phyloP scores from a whole-genome alignment of 2,329 filamentous ascomycete genomes.

The Fusarium odoratissimum region DNA sequence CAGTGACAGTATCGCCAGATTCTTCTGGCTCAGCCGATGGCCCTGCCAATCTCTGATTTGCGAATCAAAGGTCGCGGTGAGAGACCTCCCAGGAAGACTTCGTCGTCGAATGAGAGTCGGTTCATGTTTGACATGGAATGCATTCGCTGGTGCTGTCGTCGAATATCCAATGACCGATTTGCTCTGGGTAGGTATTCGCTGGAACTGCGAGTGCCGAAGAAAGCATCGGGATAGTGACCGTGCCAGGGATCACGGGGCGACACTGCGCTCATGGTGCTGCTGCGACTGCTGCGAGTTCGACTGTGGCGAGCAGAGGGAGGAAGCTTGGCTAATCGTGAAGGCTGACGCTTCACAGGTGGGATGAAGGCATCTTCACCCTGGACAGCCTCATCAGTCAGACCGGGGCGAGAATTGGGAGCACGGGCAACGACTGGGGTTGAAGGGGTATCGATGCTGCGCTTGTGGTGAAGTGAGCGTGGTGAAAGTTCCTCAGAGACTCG shows the following conservation, averaged over 20 bases:
- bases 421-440: slow-evolving; percentile 65
- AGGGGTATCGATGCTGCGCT: slow-evolving; percentile 60
- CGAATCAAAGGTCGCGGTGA: slow-evolving; percentile 62
- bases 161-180: slow-evolving; percentile 39
- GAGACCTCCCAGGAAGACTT: slow-evolving; percentile 57
- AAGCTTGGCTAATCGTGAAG: slow-evolving; percentile 65
- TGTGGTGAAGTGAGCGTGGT: slow-evolving; percentile 48
- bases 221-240: slow-evolving; percentile 50
- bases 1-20: slow-evolving; percentile 11
- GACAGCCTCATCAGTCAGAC: slow-evolving; percentile 70
- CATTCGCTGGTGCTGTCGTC: slow-evolving; percentile 52
- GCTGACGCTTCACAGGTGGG: slow-evolving; percentile 62
- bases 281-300: slow-evolving; percentile 59
- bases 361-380: slow-evolving; percentile 72
- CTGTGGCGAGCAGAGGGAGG: slow-evolving; percentile 52
- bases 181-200: slow-evolving; percentile 46
- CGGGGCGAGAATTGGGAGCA: slow-evolving; percentile 71
- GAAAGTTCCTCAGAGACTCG: slow-evolving; percentile 47
- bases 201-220: slow-evolving; percentile 48
- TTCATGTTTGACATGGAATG: slow-evolving; percentile 54
- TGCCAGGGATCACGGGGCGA: slow-evolving; percentile 57
- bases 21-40: slow-evolving; percentile 60
- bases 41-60: slow-evolving; percentile 63
- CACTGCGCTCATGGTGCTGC: slow-evolving; percentile 55
- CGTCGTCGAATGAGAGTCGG: slow-evolving; percentile 60